Evolutionary conservation across 495 filamentous ascomycete genomes (phyloP).

Genomic region (Talaromyces adpressus): DNA sequence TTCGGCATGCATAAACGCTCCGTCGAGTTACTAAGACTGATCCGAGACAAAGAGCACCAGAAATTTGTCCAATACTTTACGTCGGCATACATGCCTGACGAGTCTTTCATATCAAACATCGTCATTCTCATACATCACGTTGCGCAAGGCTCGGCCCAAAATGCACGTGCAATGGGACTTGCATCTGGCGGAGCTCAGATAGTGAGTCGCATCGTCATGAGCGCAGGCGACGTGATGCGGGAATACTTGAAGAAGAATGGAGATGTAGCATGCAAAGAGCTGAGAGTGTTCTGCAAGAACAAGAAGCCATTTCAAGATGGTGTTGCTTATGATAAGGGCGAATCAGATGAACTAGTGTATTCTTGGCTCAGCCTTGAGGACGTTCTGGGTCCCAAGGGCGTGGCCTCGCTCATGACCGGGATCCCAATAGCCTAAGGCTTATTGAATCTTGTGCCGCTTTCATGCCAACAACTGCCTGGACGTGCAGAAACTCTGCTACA

Average conservation of each 20-base stretch:
- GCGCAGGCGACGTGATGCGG: conserved; percentile 21
- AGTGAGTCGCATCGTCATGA: conserved; percentile 20
- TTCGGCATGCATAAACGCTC: conserved; percentile 27
- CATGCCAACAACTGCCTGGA: conserved; percentile 7
- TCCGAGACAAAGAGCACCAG: conserved; percentile 20
- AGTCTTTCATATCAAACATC: conserved; percentile 21
- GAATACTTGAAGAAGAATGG: conserved; percentile 24
- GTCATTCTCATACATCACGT: conserved; percentile 20
- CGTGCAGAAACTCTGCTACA: conserved; percentile 6
- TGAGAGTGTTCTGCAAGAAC: conserved; percentile 25
- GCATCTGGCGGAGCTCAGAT: conserved; percentile 6
- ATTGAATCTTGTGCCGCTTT: conserved; percentile 9
- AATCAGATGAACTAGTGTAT: conserved; percentile 9
- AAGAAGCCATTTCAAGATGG: conserved; percentile 22
- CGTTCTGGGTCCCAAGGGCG: conserved; percentile 16
- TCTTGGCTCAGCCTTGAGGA: conserved; percentile 15
- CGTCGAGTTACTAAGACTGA: conserved; percentile 20
- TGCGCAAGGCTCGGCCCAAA: conserved; percentile 19
- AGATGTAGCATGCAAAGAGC: conserved; percentile 25
- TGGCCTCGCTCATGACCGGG: conserved; percentile 21
- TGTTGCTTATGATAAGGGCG: conserved; percentile 11
- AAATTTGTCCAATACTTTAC: conserved; percentile 25
- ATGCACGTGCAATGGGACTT: conserved; percentile 14
- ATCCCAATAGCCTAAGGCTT: conserved; percentile 15
- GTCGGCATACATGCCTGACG: conserved; percentile 20